These are phyloP conservation scores for Cryptomeria japonica DNA, from an alignment of 75 land plant genomes.

Conservation along the genomic window DNA sequence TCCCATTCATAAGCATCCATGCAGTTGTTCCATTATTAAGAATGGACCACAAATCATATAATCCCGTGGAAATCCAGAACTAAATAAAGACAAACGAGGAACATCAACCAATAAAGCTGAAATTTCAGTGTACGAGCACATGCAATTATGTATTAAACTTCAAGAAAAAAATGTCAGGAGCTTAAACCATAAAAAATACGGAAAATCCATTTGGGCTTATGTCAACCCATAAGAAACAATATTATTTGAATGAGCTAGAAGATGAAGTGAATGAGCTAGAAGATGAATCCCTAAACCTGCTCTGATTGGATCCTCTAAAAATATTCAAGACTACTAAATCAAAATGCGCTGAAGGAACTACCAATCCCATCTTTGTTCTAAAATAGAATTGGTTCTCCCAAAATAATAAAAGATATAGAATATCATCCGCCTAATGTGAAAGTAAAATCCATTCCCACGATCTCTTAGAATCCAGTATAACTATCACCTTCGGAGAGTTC, in stretches of 20 bases:
- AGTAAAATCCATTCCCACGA: not conserved
- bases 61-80: not conserved
- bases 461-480: not conserved
- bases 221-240: not conserved
- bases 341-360: not conserved
- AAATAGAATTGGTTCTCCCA: not conserved
- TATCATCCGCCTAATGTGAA: not conserved
- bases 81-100: not conserved
- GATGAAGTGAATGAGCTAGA: not conserved
- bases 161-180: not conserved
- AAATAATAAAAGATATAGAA: slow-evolving; percentile 1
- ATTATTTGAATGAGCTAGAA: not conserved
- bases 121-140: not conserved
- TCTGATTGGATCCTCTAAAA: not conserved
- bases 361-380: not conserved
- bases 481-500: not conserved
- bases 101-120: not conserved
- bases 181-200: not conserved
- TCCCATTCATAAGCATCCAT: not conserved
- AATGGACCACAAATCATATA: not conserved
- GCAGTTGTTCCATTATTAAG: not conserved
- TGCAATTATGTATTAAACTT: not conserved
- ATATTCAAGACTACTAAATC: not conserved
- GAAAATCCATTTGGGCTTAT: not conserved
- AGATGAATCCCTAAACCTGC: not conserved